Base-by-base conservation (phyloP, 495 filamentous ascomycete genomes). In the Filosporella fistucella region DNA sequence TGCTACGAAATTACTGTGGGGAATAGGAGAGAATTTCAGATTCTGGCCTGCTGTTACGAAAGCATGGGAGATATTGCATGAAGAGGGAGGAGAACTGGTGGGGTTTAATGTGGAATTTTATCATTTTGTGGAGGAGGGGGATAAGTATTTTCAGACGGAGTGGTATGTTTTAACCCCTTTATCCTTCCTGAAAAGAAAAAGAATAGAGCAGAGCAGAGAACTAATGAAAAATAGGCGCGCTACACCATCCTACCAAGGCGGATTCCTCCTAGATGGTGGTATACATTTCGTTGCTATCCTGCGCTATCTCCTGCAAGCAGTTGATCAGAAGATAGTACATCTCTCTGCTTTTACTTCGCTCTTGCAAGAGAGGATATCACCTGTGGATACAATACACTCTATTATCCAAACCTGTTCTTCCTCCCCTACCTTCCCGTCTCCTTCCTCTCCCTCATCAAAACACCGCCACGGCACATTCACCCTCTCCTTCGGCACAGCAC, bases 181-280 rank as follows among this genome's bases (percentile, higher is more conserved):
- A n/a, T n/a, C n/a, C n/a, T n/a, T n/a, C n/a, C n/a, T n/a, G n/a
- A n/a, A n/a, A n/a, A n/a, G n/a, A n/a, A n/a, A n/a, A n/a, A n/a
- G n/a, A n/a, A n/a, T n/a, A n/a, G n/a, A n/a, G n/a, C n/a, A n/a
- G 12, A n/a, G 12, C 14, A 8, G 5, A 5, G 32, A 5, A 5
- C 32, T 35, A 17, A 35, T 13, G 7, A n/a, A 8, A 14, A 1
- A 5, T 13, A 35, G 32, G 86, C 80, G 86, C 20, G 84, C 83
- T 53, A 71, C 39, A 5, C 86, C 86, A 0, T 63, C 70, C 28
- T 76, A 88, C 57, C 83, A 87, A 56, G 86, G 85, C 22, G 86
- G 86, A 14, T 91, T 88, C 55, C 58, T 89, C 22, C 68, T 89
- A 2, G 86, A 89, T 47, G 86, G 80, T 6, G 85, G 86, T 1